Evolutionary conservation across 192 early-diverging fungal species (phyloP), one percentile per base, ranked within the genome.

Genomic region (Backusella westeae): DNA sequence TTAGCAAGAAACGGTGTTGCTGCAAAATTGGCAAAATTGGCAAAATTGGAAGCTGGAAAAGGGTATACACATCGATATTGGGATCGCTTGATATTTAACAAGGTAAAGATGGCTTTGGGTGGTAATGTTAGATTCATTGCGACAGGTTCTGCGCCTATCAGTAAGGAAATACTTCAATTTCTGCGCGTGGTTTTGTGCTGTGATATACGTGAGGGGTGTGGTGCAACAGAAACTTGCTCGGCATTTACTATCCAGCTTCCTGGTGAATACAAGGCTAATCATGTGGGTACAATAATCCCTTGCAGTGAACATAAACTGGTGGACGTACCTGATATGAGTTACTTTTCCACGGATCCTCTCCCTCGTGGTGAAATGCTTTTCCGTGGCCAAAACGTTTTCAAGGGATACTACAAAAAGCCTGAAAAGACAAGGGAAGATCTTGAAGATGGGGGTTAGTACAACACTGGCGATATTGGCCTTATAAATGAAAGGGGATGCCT

Each of bases 281-380:
- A 91, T 71, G 85, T 95, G 38, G 95, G 94, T 63, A 71, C 88
- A 29, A 91, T 92, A 56, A 80, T 88, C 38, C 86, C 87, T 34
- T 79, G 87, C 35, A 81, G 85, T 44, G 90, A 96, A 85, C 65
- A 95, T 67, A 97, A 96, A 81, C 86, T 98, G 34, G 86, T 89
- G 5, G 96, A 96, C 77, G 91, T 98, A 0, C 94, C 96, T 19
- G 92, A 92, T 53, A 94, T 97, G 94, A 89, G 89, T 77, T 97
- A 98, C 79, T 77, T 78, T 14, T 80, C 92, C 8, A 90, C 85
- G 17, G 93, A 94, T 80, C 92, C 94, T 35, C 85, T 75, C 78
- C 92, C 96, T n/a, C 90, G 96, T 36, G 97, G 97, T 71, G 97
- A 99, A 86, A 89, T 99, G 77, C 93, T 90, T 81, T 67, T 95